Percentiles rank a stretch among this genome's conserved stretches.
These are phyloP conservation scores for Teratosphaeria zuluensis DNA, from an alignment of 2,329 filamentous ascomycete species.

Conservation along the genomic window DNA sequence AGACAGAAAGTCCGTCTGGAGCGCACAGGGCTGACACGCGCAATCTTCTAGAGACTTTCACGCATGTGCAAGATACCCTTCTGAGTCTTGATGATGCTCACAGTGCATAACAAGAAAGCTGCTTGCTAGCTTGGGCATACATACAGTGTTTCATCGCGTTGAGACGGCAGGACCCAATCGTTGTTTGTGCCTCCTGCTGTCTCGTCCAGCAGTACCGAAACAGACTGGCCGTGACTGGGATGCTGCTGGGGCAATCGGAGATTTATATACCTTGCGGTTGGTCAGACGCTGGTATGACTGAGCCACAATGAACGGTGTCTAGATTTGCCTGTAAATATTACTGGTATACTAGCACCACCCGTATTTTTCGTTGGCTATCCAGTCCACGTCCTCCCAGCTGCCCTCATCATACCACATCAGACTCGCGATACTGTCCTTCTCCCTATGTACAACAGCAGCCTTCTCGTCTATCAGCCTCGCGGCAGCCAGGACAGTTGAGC, in stretches of 20 bases:
- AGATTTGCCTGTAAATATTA: neutral
- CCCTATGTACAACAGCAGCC: constrained; percentile 45
- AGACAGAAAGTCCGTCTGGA: neutral
- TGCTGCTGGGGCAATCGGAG: neutral
- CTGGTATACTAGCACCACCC: constrained; percentile 54
- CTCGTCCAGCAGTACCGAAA: neutral
- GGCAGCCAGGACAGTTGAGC: constrained; percentile 37
- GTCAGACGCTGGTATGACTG: neutral
- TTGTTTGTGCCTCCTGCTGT: neutral
- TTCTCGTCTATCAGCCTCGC: constrained; percentile 37
- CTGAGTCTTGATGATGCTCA: neutral
- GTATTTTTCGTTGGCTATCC: constrained; percentile 69
- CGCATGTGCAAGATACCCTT: neutral
- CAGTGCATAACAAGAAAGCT: neutral
- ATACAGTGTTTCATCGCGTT: neutral
- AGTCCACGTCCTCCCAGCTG: constrained; percentile 48
- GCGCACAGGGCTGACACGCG: neutral
- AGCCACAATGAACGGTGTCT: neutral
- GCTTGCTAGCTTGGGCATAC: neutral
- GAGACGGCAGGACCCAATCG: neutral
- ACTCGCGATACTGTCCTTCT: constrained; percentile 59
- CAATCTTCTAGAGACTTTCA: neutral
- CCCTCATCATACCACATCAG: constrained; percentile 58
- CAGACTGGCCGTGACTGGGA: neutral
- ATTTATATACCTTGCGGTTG: neutral